These are phyloP conservation scores for Globisporangium paddicum DNA, from an alignment of 352 stramenopile species.

Conservation along the genomic window DNA sequence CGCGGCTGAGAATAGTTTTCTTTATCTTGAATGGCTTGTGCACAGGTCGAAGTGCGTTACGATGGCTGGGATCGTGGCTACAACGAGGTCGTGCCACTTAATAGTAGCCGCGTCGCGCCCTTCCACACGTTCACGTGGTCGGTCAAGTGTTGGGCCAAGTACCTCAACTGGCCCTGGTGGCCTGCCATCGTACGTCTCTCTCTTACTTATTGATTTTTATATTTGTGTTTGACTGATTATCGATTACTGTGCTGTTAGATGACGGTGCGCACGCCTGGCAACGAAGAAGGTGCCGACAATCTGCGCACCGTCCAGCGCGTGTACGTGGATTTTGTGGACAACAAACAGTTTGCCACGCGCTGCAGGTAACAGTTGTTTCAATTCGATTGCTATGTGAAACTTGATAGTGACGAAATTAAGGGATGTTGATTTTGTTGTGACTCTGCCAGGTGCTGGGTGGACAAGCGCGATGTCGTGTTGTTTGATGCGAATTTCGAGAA, in stretches of 20 bases:
- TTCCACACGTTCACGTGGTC: conserved; percentile 76
- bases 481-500: conserved; percentile 38
- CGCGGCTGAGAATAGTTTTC: no score
- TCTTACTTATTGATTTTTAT: neutral
- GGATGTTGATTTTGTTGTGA: neutral
- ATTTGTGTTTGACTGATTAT: neutral
- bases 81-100: conserved; percentile 52
- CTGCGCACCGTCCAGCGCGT: conserved; percentile 33
- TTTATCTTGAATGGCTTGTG: neutral
- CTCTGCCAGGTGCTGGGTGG: conserved; percentile 43
- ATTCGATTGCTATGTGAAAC: neutral
- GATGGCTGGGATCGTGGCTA: conserved; percentile 57
- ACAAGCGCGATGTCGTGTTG: conserved; percentile 25
- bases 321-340: conserved; percentile 61
- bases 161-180: conserved; percentile 76
- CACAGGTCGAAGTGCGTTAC: conserved; percentile 62
- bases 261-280: conserved; percentile 58
- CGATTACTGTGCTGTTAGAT: conserved; percentile 25
- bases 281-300: conserved; percentile 26
- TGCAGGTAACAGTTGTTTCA: conserved; percentile 26
- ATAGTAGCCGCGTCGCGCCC: conserved; percentile 56
- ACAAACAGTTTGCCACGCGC: conserved; percentile 28
- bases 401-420: neutral
- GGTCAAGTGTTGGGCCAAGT: conserved; percentile 81
- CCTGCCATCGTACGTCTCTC: conserved; percentile 48